Conservation (phyloP, 768 basidiomycete genomes). For the Boletus coccyginus region DNA sequence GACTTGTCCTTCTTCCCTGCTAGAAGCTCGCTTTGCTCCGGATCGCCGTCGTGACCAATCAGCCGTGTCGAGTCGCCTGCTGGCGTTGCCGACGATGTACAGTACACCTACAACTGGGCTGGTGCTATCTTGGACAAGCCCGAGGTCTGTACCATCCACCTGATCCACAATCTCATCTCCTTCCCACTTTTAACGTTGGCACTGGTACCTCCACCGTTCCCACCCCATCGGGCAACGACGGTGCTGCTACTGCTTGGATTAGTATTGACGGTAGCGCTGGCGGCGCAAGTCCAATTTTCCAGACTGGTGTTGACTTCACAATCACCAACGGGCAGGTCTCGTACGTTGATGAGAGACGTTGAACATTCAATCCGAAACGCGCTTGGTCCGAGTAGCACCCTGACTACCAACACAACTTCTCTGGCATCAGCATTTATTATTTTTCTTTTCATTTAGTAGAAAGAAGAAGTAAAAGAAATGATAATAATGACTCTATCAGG, state of each 20-base stretch:
- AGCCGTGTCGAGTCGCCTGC: background rate
- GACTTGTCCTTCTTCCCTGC: constrained; percentile 15
- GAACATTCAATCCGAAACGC: too few relatives aligned
- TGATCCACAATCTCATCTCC: background rate
- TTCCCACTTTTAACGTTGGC: constrained; percentile 12
- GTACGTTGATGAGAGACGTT: constrained; percentile 12
- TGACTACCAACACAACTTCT: constrained; percentile 12
- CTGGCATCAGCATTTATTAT: constrained; percentile 10
- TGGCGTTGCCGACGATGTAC: background rate
- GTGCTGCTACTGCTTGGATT: constrained; percentile 22
- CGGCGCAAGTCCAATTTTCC: constrained; percentile 4
- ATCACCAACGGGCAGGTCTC: background rate
- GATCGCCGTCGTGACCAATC: constrained; percentile 11
- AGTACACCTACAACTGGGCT: constrained; percentile 20
- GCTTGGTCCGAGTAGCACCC: constrained; percentile 27
- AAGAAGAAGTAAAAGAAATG: too few relatives aligned
- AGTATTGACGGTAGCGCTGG: constrained; percentile 18
- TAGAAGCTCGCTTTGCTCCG: constrained; percentile 6
- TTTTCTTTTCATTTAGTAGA: too few relatives aligned
- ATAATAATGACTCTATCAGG: constrained; percentile 18
- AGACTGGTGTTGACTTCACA: constrained; percentile 18
- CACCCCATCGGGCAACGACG: constrained; percentile 2
- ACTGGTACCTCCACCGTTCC: constrained; percentile 23
- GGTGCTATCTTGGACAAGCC: constrained; percentile 13
- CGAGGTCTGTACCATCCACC: constrained; percentile 4